A percentile compares a stretch with the other conserved stretches of the same genome.
Conservation (phyloP, 2,329 filamentous ascomycete species). For the Tolypocladium tundrense region DNA sequence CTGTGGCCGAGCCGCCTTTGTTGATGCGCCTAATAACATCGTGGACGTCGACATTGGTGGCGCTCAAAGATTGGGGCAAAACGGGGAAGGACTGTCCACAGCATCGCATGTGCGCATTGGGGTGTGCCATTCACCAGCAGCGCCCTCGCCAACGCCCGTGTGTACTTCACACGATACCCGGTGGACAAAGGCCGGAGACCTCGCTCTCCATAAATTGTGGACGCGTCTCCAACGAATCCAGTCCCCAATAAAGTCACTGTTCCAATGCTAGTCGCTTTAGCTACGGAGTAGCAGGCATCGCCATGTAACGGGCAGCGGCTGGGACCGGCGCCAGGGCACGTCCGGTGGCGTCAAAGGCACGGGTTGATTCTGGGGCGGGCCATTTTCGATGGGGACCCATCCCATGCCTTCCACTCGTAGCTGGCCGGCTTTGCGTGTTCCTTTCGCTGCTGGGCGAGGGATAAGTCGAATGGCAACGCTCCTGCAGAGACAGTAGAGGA, state of each 20-base stretch:
- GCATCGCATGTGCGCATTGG: not conserved
- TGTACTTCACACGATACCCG: no score
- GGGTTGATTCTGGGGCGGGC: not conserved
- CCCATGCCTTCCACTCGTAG: not conserved
- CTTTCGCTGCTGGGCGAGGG: not conserved
- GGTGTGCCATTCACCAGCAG: not conserved
- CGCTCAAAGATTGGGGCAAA: not conserved
- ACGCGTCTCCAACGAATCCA: not conserved
- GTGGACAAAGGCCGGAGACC: not conserved
- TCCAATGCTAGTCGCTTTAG: not conserved
- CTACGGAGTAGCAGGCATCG: not conserved
- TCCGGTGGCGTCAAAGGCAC: slow-evolving; percentile 1
- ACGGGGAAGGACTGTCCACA: not conserved
- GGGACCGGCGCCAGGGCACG: slow-evolving; percentile 2
- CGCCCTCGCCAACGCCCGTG: not conserved
- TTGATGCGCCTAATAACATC: not conserved
- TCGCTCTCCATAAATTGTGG: not conserved
- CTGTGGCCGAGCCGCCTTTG: not conserved
- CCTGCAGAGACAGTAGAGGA: not conserved
- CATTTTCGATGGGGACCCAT: not conserved
- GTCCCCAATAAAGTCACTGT: not conserved
- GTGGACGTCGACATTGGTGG: not conserved
- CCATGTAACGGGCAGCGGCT: not conserved
- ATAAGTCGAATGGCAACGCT: not conserved
- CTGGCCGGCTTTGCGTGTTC: not conserved